Conservation (phyloP, 805 yeast genomes). For the Lachancea waltii region DNA sequence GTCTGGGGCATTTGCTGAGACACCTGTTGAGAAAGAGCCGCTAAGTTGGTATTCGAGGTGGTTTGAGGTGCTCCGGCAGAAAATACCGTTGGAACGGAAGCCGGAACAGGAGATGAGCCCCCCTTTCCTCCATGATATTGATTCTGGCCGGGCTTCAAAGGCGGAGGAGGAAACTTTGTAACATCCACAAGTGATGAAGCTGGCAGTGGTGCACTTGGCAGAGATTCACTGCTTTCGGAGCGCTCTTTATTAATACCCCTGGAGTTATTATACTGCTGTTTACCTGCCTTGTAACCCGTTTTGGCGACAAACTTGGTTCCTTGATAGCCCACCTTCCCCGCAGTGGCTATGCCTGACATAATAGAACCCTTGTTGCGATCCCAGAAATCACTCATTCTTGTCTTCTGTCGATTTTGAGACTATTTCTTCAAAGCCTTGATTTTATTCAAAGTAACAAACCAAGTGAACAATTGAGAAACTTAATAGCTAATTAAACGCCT, state of each 20-base stretch:
- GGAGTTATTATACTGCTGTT: conserved; percentile 27
- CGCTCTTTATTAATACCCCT: conserved; percentile 8
- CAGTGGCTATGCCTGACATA: conserved; percentile 32
- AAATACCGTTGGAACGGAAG: background rate
- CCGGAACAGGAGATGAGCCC: background rate
- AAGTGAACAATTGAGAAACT: no score
- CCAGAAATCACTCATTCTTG: conserved; percentile 34
- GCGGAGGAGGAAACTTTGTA: conserved; percentile 34
- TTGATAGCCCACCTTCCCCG: conserved; percentile 33
- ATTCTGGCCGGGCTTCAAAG: conserved; percentile 34
- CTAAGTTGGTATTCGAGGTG: no score
- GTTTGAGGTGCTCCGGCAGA: background rate
- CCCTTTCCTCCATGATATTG: conserved; percentile 21
- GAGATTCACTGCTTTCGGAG: conserved; percentile 1
- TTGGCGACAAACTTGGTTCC: conserved; percentile 38
- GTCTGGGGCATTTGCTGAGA: no score
- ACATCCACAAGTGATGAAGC: conserved; percentile 14
- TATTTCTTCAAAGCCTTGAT: background rate
- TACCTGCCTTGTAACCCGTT: conserved; percentile 37
- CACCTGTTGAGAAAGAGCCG: no score
- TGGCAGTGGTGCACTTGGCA: conserved; percentile 10
- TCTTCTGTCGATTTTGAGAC: background rate
- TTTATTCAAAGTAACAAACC: no score
- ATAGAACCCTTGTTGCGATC: conserved; percentile 38
- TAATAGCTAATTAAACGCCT: background rate